phyloP scores from a whole-genome alignment of 2,329 filamentous ascomycete species.

The Hortaea werneckii region DNA sequence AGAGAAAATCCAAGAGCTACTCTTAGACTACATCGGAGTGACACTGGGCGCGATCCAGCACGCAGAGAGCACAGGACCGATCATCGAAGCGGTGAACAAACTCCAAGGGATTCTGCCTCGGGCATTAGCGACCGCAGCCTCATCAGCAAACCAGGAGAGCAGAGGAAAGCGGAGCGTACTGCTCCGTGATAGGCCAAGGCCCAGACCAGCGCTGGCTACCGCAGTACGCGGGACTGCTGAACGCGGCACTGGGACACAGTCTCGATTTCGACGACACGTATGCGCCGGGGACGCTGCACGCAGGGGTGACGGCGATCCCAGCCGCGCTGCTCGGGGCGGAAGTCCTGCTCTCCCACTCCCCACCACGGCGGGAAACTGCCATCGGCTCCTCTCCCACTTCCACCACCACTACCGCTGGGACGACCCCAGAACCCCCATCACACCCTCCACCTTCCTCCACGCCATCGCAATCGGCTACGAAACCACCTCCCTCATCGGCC shows the following conservation, averaged over 20 bases:
- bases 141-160: background rate
- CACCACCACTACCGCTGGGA: too few relatives aligned
- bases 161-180: slow-evolving; percentile 9
- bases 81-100: slow-evolving; percentile 16
- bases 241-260: slow-evolving; percentile 34
- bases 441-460: background rate
- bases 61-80: slow-evolving; percentile 18
- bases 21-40: slow-evolving; percentile 23
- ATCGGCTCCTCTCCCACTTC: too few relatives aligned
- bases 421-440: background rate
- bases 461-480: slow-evolving; percentile 28
- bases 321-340: slow-evolving; percentile 28
- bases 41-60: slow-evolving; percentile 16
- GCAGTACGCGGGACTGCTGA: slow-evolving; percentile 33
- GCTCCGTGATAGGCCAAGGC: slow-evolving; percentile 28
- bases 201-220: slow-evolving; percentile 21
- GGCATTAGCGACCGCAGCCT: background rate
- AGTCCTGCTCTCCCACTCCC: slow-evolving; percentile 6
- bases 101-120: slow-evolving; percentile 13
- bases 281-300: slow-evolving; percentile 32
- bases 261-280: slow-evolving; percentile 39
- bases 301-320: slow-evolving; percentile 31
- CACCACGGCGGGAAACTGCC: too few relatives aligned
- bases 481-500: slow-evolving; percentile 24
- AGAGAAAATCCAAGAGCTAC: slow-evolving; percentile 21